Evolutionary conservation across 1,284 basidiomycete species (phyloP), one percentile per base, ranked within the genome.

Genomic region (Moniliella sp.): DNA sequence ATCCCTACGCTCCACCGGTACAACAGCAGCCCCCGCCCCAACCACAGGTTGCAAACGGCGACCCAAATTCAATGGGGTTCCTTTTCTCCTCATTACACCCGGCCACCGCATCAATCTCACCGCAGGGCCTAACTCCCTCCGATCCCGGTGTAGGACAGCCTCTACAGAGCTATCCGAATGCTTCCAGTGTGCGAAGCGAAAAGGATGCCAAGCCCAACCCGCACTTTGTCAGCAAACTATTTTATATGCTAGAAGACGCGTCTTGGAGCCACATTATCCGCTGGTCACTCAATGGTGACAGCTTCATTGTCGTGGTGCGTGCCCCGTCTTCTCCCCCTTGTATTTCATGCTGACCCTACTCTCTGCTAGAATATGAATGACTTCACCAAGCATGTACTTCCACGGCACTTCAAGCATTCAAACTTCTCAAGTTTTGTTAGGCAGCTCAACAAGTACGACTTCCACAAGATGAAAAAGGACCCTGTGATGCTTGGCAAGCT

Each of bases 381-480:
- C 48, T 93, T 94, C 63, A 88, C 83, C 27, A 88, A 83, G 58
- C 74, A 76, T 30, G 80, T 93, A 49, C 69, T 93, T 30, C 86
- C 86, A 0, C 75, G 79, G 32, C 77, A 91, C 65, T 94, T 93
- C 70, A 81, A 91, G 54, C 86, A 94, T 61, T 86, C 80, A 11
- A 94, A 94, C 56, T 94, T 94, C 62, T 83, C 84, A 16, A 47
- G 46, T 28, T 61, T 59, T 34, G 56, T 59, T 4, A 34, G 51
- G 4, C 86, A 94, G 62, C 67, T 94, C 25, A 94, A 94, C 71
- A 94, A 93, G 65, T 94, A 94, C 58, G 86, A 91, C 54, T 94
- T 93, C 54, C 83, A 88, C 68, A 94, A 93, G 67, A 79, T 75
- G 37, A 63, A 64, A 47, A 26, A 14, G 23, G 31, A 32, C 21